Base-by-base conservation (phyloP, 176 grass and related monocot species). In the Aegilops bicornis region DNA sequence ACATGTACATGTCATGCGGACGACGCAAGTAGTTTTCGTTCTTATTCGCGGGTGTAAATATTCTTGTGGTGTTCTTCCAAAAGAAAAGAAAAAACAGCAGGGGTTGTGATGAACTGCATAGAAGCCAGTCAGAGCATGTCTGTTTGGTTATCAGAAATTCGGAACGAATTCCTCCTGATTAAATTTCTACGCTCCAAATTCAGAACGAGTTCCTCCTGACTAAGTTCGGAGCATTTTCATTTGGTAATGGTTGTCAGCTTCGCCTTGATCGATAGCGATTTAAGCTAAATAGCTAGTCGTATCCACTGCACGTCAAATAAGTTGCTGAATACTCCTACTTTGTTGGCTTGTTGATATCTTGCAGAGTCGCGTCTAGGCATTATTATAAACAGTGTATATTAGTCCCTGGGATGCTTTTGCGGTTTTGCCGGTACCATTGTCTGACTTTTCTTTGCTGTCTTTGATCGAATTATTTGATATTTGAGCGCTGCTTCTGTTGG, bases 401-500 rank as follows among this genome's bases (percentile, higher is more conserved):
- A 9, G 1, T 15, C 52, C 23, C 5, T 42, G 3, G n/a, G 47
- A 56, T 73, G 30, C 30, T 63, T 56, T 22, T 70, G 36, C 16
- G 56, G 56, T 62, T 56, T 22, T 70, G 37, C 16, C 67, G 56
- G 8, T 69, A 16, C 47, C 45, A 67, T n/a, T 19, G 7, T 32
- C 52, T 27, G 23, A 64, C 37, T 89, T 52, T 36, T 22, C 37
- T 86, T 22, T 71, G 8, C 37, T 31, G 78, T 86, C 50, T 32
- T 32, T 37, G 5, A 58, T 82, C 30, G 10, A 82, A 78, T 85
- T 69, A 73, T 76, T 69, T 22, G 48, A 66, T 32, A 81, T 52
- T 52, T 82, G 8, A 43, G 80, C 50, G 80, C 22, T 52, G 10
- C 13, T 70, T 36, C 64, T 70, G 80, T 70, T 31, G 5, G 35